A percentile compares a stretch with the other conserved stretches of the same genome.
Conservation (phyloP, 1,284 basidiomycete species). For the Sporisorium iseilematis-ciliati region DNA sequence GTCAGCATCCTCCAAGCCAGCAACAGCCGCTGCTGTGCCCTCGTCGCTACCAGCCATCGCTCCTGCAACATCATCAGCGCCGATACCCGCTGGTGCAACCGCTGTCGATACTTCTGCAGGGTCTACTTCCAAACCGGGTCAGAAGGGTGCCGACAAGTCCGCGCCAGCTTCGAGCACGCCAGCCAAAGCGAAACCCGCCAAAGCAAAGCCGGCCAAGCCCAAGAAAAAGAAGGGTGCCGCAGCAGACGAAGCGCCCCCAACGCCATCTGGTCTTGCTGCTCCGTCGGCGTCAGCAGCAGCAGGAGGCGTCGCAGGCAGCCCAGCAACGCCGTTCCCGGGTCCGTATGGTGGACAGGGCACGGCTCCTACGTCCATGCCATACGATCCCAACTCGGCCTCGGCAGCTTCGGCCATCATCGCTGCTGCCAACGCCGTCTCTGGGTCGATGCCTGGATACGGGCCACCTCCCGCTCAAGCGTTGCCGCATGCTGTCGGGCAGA, state of each 20-base stretch:
- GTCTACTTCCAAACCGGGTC: conserved; percentile 10
- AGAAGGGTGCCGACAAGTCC: conserved; percentile 12
- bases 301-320: background rate
- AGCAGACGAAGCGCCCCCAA: conserved; percentile 10
- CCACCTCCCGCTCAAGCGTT: conserved; percentile 13
- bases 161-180: conserved; percentile 11
- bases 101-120: background rate
- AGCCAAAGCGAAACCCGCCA: conserved; percentile 43
- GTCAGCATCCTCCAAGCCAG: conserved; percentile 8
- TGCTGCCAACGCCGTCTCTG: conserved; percentile 44
- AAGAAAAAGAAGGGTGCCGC: conserved; percentile 47
- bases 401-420: conserved; percentile 48
- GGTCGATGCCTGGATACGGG: conserved; percentile 37
- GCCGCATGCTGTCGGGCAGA: conserved; percentile 32
- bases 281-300: background rate
- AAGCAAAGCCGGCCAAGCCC: conserved; percentile 37
- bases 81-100: background rate
- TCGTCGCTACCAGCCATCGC: conserved; percentile 5
- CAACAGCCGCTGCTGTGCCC: background rate
- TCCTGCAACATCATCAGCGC: conserved; percentile 3
- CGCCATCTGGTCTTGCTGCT: conserved; percentile 5
- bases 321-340: conserved; percentile 12
- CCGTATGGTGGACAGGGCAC: conserved; percentile 1
- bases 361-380: conserved; percentile 9
- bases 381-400: conserved; percentile 33